A percentile compares a stretch with the other conserved stretches of the same genome.
Evolutionary conservation across 441 rosid genomes (phyloP).

Genomic region (Syzygium malaccense): DNA sequence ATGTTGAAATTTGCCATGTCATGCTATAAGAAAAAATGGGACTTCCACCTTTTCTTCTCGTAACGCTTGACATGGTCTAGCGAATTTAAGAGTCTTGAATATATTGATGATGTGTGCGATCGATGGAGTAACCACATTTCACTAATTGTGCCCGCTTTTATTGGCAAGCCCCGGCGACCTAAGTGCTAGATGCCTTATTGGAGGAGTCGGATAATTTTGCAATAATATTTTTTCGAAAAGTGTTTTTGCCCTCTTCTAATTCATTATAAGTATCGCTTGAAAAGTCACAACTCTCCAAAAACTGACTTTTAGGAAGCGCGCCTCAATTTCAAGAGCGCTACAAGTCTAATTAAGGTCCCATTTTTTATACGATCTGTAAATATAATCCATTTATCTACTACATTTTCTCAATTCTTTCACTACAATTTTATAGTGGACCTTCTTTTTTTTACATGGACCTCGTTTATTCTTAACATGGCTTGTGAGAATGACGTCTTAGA

Average conservation of each 20-base stretch:
- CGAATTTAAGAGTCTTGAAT: fast-evolving
- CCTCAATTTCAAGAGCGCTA: neutral
- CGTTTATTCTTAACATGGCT: neutral
- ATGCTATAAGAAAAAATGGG: neutral
- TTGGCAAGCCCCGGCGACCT: neutral
- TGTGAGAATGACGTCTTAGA: neutral
- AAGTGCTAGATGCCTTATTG: neutral
- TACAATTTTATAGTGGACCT: neutral
- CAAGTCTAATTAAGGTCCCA: fast-evolving
- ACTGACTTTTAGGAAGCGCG: neutral
- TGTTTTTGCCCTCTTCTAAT: neutral
- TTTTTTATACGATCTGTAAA: neutral
- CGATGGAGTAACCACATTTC: fast-evolving
- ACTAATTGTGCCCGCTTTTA: neutral
- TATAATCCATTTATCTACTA: fast-evolving
- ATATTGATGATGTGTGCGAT: fast-evolving
- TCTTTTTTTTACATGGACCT: fast-evolving
- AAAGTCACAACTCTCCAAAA: fast-evolving
- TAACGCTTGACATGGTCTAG: fast-evolving
- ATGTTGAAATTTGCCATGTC: too few species aligned
- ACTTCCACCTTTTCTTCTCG: neutral
- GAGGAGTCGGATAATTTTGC: fast-evolving
- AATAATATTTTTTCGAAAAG: fast-evolving
- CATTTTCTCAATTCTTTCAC: neutral
- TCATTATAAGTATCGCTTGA: fast-evolving